Evolutionary conservation across 768 basidiomycete genomes (phyloP).

Genomic region (Phlebiopsis gigantea): DNA sequence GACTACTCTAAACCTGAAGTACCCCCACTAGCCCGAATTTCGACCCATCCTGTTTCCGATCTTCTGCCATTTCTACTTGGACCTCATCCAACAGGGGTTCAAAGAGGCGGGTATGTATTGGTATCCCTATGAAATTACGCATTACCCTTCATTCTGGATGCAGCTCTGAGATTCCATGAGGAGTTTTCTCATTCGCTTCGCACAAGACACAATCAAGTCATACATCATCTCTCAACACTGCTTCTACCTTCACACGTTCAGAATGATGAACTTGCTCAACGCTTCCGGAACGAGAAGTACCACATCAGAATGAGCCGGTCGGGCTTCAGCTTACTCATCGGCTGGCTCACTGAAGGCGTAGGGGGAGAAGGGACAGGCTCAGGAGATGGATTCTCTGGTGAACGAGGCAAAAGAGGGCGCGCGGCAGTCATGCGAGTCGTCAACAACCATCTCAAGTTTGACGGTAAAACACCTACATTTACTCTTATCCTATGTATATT

Average conservation of each 20-base stretch:
- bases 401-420: slow-evolving; percentile 78
- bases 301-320: slow-evolving; percentile 85
- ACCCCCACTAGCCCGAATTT: slow-evolving; percentile 85
- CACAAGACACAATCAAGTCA: slow-evolving; percentile 56
- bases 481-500: slow-evolving; percentile 8
- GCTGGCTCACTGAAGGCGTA: slow-evolving; percentile 93
- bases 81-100: slow-evolving; percentile 86
- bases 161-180: slow-evolving; percentile 72
- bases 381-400: slow-evolving; percentile 75
- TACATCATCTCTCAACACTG: slow-evolving; percentile 77
- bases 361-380: slow-evolving; percentile 81
- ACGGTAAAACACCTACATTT: slow-evolving; percentile 50
- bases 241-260: slow-evolving; percentile 81
- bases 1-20: slow-evolving; percentile 1
- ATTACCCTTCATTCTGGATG: slow-evolving; percentile 9
- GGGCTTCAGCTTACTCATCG: slow-evolving; percentile 85
- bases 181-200: slow-evolving; percentile 66
- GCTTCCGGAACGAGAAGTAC: slow-evolving; percentile 89
- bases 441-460: slow-evolving; percentile 87
- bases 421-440: slow-evolving; percentile 91
- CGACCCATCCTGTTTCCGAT: slow-evolving; percentile 92
- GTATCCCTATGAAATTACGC: slow-evolving; percentile 7
- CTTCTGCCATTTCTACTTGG: slow-evolving; percentile 95
- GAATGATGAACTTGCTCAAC: slow-evolving; percentile 74
- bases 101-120: slow-evolving; percentile 75